These are phyloP conservation scores for Solanum chaucha DNA, from an alignment of 257 asterid genomes.

Conservation along the genomic window DNA sequence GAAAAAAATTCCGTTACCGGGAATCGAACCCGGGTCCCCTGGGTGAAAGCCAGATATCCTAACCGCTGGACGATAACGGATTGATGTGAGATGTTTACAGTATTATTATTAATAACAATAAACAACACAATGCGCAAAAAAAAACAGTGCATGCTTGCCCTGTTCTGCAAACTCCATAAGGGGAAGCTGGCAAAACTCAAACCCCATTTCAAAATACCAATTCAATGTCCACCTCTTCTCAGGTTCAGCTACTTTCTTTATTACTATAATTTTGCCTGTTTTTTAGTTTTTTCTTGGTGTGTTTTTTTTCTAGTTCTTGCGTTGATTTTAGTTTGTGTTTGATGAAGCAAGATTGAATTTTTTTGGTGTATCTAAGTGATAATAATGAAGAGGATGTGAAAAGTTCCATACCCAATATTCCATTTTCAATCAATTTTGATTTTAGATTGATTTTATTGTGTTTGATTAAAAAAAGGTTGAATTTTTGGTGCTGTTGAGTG, in stretches of 20 bases:
- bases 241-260: neutral
- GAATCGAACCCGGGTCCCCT: constrained; percentile 95
- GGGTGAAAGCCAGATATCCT: constrained; percentile 99
- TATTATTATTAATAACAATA: no score
- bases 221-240: neutral
- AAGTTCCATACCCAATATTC: constrained; percentile 42
- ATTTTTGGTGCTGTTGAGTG: constrained; percentile 45
- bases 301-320: neutral
- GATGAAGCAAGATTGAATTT: neutral
- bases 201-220: neutral
- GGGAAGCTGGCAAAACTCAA: neutral
- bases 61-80: constrained; percentile 89
- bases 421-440: neutral
- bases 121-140: neutral
- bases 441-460: neutral
- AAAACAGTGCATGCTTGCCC: neutral
- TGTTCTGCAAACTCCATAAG: neutral
- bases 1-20: constrained; percentile 53
- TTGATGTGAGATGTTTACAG: no score
- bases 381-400: constrained; percentile 40
- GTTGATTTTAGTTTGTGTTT: neutral
- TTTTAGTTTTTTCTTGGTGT: neutral
- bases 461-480: neutral
- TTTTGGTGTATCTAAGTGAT: constrained; percentile 46
- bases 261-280: neutral